Evolutionary conservation across 225 moss, liverwort and hornwort species (phyloP), one percentile per base, ranked within the genome.

Genomic region (Pleurozium schreberi): DNA sequence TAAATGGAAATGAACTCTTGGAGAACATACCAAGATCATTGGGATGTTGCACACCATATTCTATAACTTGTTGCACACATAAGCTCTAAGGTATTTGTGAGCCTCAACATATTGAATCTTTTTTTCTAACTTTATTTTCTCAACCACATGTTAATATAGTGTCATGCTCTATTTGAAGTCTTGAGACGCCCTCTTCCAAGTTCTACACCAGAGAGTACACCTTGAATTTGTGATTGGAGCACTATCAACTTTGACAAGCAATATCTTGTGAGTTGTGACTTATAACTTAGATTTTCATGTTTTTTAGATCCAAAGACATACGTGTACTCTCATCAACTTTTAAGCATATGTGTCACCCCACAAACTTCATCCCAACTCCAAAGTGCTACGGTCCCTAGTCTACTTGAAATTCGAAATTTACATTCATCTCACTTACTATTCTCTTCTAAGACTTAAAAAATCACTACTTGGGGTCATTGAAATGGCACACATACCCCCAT

Each of bases 161-260:
- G n/a, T n/a, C n/a, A n/a, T n/a, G n/a, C n/a, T n/a, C 26, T 26
- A 14, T 14, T 14, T 25, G 42, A 5, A 69, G 1, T 25, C 0
- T 69, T 1, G 5, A 25, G 2, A 70, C 8, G 25, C 42, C 4
- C 10, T 25, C 3, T 42, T 0, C 8, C 8, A 25, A 70, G 3
- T 8, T 70, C 8, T 40, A 42, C 8, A 26, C 14, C 25, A n/a
- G n/a, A n/a, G n/a, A n/a, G n/a, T n/a, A n/a, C n/a, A n/a, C n/a
- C n/a, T 70, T 26, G 2, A 70, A 70, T 42, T 70, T 1, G 1
- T 4, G 8, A 14, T 1, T 69, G 1, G 1, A 1, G 13, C 8
- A 19, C 0, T 19, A 1, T 19, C 7, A 69, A 40, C 6, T 40
- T 40, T 23, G 4, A 36, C 0, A 5, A 66, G 11, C 11, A 7